phyloP scores from a whole-genome alignment of 2,329 filamentous ascomycete species.

The Paraphaeosphaeria minitans region DNA sequence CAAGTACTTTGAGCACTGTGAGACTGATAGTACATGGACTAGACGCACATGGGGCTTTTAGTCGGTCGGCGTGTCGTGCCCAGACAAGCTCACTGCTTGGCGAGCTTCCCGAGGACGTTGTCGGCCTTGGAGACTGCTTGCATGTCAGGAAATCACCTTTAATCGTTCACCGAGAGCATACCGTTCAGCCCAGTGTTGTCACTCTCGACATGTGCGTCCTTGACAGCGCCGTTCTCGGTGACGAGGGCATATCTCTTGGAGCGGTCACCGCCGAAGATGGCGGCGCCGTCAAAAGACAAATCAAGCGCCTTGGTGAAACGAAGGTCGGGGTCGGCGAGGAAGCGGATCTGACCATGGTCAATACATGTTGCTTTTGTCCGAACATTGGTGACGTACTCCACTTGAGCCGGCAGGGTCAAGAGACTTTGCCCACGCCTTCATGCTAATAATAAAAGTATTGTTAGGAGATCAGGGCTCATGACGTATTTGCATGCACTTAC shows the following conservation, averaged over 20 bases:
- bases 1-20: not conserved
- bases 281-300: constrained; percentile 76
- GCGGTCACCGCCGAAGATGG: constrained; percentile 80
- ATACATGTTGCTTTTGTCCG: constrained; percentile 1
- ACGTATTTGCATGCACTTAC: constrained; percentile 57
- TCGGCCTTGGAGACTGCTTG: constrained; percentile 11
- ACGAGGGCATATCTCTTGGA: constrained; percentile 89
- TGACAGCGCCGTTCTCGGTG: constrained; percentile 83
- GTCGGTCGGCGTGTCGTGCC: not conserved
- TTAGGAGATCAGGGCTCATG: constrained; percentile 17
- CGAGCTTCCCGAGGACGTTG: constrained; percentile 9
- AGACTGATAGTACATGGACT: not conserved
- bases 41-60: not conserved
- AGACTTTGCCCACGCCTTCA: constrained; percentile 83
- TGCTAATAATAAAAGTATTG: constrained; percentile 64
- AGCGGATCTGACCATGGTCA: constrained; percentile 69
- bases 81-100: not conserved
- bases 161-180: constrained; percentile 49
- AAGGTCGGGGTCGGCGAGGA: constrained; percentile 80
- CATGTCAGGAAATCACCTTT: not conserved
- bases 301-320: constrained; percentile 84
- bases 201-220: constrained; percentile 79
- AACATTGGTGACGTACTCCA: constrained; percentile 64
- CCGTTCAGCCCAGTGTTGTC: constrained; percentile 84
- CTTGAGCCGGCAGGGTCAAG: constrained; percentile 77